Base-by-base conservation (phyloP, 306 rosid species). In the Pyrus pyrifolia region DNA sequence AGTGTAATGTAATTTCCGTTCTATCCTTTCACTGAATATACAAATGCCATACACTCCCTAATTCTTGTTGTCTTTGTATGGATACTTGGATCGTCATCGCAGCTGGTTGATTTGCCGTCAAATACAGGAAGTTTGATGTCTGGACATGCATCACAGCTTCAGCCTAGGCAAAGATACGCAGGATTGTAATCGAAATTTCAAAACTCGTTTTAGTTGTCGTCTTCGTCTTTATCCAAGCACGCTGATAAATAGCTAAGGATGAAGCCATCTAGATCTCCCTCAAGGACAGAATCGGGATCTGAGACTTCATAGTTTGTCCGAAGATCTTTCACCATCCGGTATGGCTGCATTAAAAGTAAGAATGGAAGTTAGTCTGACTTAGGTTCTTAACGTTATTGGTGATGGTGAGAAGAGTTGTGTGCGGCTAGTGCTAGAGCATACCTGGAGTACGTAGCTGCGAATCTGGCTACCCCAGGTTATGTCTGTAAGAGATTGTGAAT, bases 391-490 rank as follows among this genome's bases (percentile, higher is more conserved):
- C 71, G 40, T 70, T 45, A 66, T 23, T 9, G 55, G 46, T 9
- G 55, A 11, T 44, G 61, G 62, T 57, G 42, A 38, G 42, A 38
- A 38, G 42, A 72, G 12, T 72, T 78, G 68, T 42, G 67, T 33
- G 70, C 49, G 2, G 70, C 70, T 11, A 19, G 78, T 72, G 33
- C 30, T 46, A 76, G 72, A 79, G 83, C 84, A 23, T 88, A 95
- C 99, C 81, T 92, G 99, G 18, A 95, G 93, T 72, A 95, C 97
- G 78, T 92, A 92, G 84, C 97, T 95, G 29, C 97, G 97, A 31
- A 92, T 92, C 89, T 95, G 99, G 86, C 83, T 91, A 45, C 97
- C 99, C 99, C 97, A 91, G 30, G 97, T 92, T 77, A 92, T 95
- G 75, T 91, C 99, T 4, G 99, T 92, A 25, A 95, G 93, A 68